These are phyloP conservation scores for Pyronema omphalodes DNA, from an alignment of 495 filamentous ascomycete species.

Conservation along the genomic window DNA sequence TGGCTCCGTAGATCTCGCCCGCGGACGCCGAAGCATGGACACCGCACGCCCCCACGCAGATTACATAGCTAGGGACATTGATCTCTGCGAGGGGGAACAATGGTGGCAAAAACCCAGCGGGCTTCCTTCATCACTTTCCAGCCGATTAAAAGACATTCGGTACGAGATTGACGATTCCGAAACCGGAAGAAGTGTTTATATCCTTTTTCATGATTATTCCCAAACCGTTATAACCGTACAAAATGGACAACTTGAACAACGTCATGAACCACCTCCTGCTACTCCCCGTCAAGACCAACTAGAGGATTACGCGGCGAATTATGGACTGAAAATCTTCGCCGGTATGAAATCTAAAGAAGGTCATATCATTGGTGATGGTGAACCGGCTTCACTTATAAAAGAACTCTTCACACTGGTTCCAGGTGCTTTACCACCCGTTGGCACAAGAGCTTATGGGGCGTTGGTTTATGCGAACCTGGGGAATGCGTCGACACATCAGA, in stretches of 20 bases:
- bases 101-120: constrained; percentile 72
- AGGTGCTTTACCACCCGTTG: constrained; percentile 61
- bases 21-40: constrained; percentile 31
- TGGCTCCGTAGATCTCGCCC: constrained; percentile 46
- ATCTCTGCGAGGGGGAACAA: constrained; percentile 46
- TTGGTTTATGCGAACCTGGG: constrained; percentile 85
- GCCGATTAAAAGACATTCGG: constrained; percentile 56
- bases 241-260: constrained; percentile 71
- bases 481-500: constrained; percentile 73
- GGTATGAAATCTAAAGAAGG: constrained; percentile 51
- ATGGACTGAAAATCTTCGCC: constrained; percentile 55
- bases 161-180: constrained; percentile 65
- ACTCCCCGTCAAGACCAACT: constrained; percentile 81
- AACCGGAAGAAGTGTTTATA: constrained; percentile 58
- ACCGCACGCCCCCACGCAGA: constrained; percentile 30
- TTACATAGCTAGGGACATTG: constrained; percentile 72
- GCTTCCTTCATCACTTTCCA: constrained; percentile 63
- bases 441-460: constrained; percentile 74
- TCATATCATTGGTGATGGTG: constrained; percentile 65
- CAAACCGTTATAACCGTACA: constrained; percentile 73
- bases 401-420: constrained; percentile 59
- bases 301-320: constrained; percentile 59
- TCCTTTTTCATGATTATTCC: constrained; percentile 87
- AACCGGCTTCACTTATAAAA: constrained; percentile 51
- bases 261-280: constrained; percentile 70